Evolutionary conservation across 1,284 basidiomycete genomes (phyloP).

Genomic region (Phylloboletellus chloephorus): DNA sequence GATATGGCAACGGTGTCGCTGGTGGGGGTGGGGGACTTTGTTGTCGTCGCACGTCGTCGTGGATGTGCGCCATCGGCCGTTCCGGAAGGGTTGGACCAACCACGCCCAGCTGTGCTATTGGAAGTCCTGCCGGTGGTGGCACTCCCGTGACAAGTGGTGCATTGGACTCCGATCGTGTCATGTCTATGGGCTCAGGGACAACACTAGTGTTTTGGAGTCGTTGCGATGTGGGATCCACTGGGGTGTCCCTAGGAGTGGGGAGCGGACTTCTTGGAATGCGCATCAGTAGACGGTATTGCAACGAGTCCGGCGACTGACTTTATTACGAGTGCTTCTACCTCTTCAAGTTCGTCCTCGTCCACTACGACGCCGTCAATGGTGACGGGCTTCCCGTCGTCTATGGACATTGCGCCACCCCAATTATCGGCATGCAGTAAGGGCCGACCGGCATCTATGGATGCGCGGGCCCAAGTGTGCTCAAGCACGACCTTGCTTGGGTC

Average conservation of each 20-base stretch:
- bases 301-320: constrained; percentile 27
- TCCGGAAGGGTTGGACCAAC: constrained; percentile 1
- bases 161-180: constrained; percentile 1
- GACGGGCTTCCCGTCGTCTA: constrained; percentile 42
- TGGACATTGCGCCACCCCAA: constrained; percentile 50
- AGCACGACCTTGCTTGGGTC: constrained; percentile 46
- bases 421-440: constrained; percentile 43
- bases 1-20: constrained; percentile 7
- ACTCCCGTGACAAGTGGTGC: background rate
- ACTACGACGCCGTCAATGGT: constrained; percentile 30
- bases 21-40: constrained; percentile 6
- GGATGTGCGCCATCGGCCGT: constrained; percentile 2
- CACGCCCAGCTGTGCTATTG: constrained; percentile 3
- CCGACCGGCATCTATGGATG: constrained; percentile 37
- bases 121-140: constrained; percentile 2
- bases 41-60: background rate
- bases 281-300: constrained; percentile 19
- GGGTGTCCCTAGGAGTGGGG: constrained; percentile 57
- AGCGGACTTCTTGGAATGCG: constrained; percentile 42
- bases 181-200: constrained; percentile 1
- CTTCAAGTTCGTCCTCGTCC: constrained; percentile 34
- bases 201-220: constrained; percentile 3
- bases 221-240: constrained; percentile 32
- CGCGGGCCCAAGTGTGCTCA: constrained; percentile 41
- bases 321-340: constrained; percentile 35